Conservation (phyloP, 805 yeast genomes). For the Candida lessepsii region DNA sequence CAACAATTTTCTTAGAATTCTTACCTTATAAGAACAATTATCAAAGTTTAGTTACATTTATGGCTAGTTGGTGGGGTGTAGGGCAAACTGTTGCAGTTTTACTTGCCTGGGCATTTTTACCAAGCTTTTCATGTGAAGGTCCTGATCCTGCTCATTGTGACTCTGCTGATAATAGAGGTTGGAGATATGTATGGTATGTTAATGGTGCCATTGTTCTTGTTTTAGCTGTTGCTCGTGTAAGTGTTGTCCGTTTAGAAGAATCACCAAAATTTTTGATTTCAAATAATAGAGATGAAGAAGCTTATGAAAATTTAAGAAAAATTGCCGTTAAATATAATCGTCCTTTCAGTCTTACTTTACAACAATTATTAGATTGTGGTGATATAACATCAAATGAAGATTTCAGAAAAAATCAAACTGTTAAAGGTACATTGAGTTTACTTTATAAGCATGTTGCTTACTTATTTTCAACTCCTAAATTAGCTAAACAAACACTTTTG, state of each 20-base stretch:
- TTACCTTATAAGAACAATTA: constrained; percentile 43
- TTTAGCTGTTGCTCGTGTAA: constrained; percentile 35
- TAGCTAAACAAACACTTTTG: constrained; percentile 41
- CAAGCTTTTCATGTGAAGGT: constrained; percentile 46
- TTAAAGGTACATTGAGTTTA: constrained; percentile 21
- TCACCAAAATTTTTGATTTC: constrained; percentile 58
- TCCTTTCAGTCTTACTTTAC: constrained; percentile 43
- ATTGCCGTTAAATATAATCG: constrained; percentile 50
- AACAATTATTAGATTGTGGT: constrained; percentile 47
- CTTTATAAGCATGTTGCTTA: constrained; percentile 36
- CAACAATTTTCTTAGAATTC: constrained; percentile 17
- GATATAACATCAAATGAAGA: constrained; percentile 23
- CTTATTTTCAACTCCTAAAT: constrained; percentile 43
- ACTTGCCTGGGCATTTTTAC: constrained; percentile 57
- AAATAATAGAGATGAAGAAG: constrained; percentile 52
- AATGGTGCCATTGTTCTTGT: constrained; percentile 48
- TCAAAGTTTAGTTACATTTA: constrained; percentile 51
- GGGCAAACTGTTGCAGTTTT: constrained; percentile 56
- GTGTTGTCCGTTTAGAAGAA: constrained; percentile 41
- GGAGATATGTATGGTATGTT: constrained; percentile 57
- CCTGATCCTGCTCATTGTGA: constrained; percentile 37
- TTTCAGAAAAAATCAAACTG: constrained; percentile 21
- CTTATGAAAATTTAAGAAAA: constrained; percentile 38
- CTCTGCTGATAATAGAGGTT: constrained; percentile 52
- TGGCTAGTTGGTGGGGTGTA: constrained; percentile 58